Evolutionary conservation across 352 stramenopile species (phyloP), one percentile per base, ranked within the genome.

Genomic region (Pythium dissotocum): DNA sequence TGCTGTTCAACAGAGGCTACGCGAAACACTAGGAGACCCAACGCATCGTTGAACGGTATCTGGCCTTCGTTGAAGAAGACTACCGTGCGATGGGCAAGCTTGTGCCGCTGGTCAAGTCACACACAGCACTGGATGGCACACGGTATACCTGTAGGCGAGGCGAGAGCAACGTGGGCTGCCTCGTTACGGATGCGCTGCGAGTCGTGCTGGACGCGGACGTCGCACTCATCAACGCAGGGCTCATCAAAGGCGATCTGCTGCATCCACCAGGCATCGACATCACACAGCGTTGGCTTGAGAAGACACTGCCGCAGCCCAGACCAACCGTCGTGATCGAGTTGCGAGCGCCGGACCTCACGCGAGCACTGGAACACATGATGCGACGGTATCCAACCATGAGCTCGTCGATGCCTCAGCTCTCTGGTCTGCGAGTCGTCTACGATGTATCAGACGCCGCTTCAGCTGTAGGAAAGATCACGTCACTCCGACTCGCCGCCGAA

Each of bases 331-430:
- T 91, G 1, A 71, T 97, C 40, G 58, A 83, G 56, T 69, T 96
- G 51, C n/a, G 67, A 6, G 69, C 82, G 26, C 8, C 55, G 4
- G 53, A 85, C 42, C 69, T 97, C 12, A 77, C 77, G 26, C 38
- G 62, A 4, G 88, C 78, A 13, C 72, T 97, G 30, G 69, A 73
- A 12, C 78, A 91, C 58, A 88, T 92, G 80, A 56, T 97, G 53
- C 74, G 70, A 36, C 74, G 76, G 21, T 87, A 82, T 46, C 82
- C 81, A 35, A 73, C 67, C 21, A 79, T 91, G 69, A 91, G 77
- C 58, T 88, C 86, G 6, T 89, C 83, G 5, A 89, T 87, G 51
- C 88, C 89, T 28, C 87, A 96, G 52, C 67, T 95, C 56, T 94
- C 88, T 6, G 79, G 77, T 52, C 67, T 90, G 49, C 70, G 61